phyloP scores from a whole-genome alignment of 805 yeast species.

The Wickerhamomyces sydowiorum region DNA sequence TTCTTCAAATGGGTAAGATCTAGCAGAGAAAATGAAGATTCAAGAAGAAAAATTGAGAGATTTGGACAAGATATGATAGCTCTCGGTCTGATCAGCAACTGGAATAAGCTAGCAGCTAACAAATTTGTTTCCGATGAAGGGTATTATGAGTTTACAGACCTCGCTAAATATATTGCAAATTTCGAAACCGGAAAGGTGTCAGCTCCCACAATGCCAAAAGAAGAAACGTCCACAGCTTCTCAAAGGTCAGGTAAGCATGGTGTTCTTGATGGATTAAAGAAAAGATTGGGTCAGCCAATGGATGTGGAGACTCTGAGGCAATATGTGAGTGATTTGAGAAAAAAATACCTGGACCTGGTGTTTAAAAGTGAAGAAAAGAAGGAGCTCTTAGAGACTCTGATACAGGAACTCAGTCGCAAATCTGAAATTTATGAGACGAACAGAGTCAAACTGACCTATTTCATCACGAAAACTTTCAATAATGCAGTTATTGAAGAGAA shows the following conservation, averaged over 20 bases:
- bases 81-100: constrained; percentile 20
- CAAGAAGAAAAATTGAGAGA: constrained; percentile 25
- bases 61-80: constrained; percentile 26
- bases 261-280: not conserved
- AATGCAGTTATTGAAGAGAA: constrained; percentile 5
- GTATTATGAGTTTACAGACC: constrained; percentile 23
- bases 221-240: not conserved
- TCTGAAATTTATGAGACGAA: constrained; percentile 15
- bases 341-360: constrained; percentile 6
- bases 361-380: constrained; percentile 2
- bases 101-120: constrained; percentile 17
- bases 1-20: constrained; percentile 20
- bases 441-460: constrained; percentile 10
- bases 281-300: not conserved
- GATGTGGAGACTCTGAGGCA: constrained; percentile 7
- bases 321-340: constrained; percentile 1
- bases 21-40: constrained; percentile 18
- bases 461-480: constrained; percentile 7
- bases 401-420: constrained; percentile 3
- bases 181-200: constrained; percentile 5
- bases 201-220: not conserved
- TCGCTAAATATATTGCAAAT: constrained; percentile 17
- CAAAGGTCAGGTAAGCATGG: constrained; percentile 2
- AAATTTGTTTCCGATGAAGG: constrained; percentile 18
- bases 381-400: constrained; percentile 8